Evolutionary conservation across 495 filamentous ascomycete genomes (phyloP).

Genomic region (Penicillium subrubescens): DNA sequence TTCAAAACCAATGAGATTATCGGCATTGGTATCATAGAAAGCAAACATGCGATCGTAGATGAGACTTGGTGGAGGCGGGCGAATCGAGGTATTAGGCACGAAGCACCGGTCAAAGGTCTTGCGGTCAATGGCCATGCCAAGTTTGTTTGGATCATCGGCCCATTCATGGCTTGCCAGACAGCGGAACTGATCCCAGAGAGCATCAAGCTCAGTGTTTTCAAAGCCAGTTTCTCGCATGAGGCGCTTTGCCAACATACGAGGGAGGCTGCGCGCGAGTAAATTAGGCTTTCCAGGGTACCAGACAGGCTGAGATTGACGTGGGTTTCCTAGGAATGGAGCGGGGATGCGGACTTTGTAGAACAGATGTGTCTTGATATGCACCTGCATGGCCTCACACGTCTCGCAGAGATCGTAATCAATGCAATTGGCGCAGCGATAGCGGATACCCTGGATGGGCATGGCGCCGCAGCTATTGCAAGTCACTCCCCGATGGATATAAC

Average conservation of each 20-base stretch:
- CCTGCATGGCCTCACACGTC: slow-evolving; percentile 78
- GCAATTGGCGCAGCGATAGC: slow-evolving; percentile 92
- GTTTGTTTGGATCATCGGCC: slow-evolving; percentile 75
- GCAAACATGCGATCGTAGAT: slow-evolving; percentile 95
- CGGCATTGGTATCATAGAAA: slow-evolving; percentile 89
- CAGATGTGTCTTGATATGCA: slow-evolving; percentile 89
- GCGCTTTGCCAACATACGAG: slow-evolving; percentile 60
- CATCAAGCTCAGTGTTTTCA: slow-evolving; percentile 82
- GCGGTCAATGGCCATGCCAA: slow-evolving; percentile 83
- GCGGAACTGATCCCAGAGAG: slow-evolving; percentile 93
- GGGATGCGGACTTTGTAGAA: slow-evolving; percentile 92
- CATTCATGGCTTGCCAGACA: slow-evolving; percentile 87
- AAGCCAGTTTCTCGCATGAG: slow-evolving; percentile 73
- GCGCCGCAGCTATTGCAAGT: slow-evolving; percentile 85
- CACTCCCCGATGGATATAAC: slow-evolving; percentile 92
- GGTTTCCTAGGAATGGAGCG: slow-evolving; percentile 65
- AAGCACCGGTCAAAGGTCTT: slow-evolving; percentile 90
- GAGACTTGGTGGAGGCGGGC: slow-evolving; percentile 78
- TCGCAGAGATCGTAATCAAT: slow-evolving; percentile 91
- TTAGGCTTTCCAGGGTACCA: slow-evolving; percentile 91
- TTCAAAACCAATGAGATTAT: slow-evolving; percentile 89
- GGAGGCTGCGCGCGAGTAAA: slow-evolving; percentile 63
- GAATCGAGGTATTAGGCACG: slow-evolving; percentile 74
- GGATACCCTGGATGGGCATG: slow-evolving; percentile 85
- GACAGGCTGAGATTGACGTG: slow-evolving; percentile 69